Evolutionary conservation across 345 rosid genomes (phyloP).

Genomic region (Erysimum cheiranthoides): DNA sequence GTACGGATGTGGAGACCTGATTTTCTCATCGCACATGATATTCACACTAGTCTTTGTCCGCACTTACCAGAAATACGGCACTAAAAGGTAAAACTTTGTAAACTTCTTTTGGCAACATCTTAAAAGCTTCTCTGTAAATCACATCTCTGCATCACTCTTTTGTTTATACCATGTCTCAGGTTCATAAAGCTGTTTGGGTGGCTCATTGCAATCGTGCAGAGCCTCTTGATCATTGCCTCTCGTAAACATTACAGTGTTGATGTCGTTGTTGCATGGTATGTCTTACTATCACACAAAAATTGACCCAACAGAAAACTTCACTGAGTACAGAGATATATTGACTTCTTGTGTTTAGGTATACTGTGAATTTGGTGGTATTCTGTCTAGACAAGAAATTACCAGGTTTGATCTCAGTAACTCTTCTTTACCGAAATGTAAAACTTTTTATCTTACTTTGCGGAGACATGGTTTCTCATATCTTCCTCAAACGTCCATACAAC

Average conservation of each 20-base stretch:
- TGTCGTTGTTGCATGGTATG: conserved; percentile 95
- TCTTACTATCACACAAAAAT: not conserved
- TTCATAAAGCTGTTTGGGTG: conserved; percentile 86
- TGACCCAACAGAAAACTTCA: not conserved
- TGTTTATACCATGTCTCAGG: conserved; percentile 54
- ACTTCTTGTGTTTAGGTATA: conserved; percentile 63
- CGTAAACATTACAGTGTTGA: conserved; percentile 99
- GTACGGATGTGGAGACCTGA: conserved; percentile 98
- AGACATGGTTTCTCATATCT: conserved; percentile 18
- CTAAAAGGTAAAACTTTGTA: conserved; percentile 64
- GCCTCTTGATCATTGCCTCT: conserved; percentile 91
- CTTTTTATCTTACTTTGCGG: not conserved
- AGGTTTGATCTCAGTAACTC: conserved; percentile 56
- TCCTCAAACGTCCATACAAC: conserved; percentile 37
- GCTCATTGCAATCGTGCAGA: conserved; percentile 81
- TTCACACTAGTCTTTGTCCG: conserved; percentile 91
- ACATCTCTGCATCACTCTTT: conserved; percentile 14
- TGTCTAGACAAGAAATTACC: conserved; percentile 97
- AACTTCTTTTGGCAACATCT: not conserved
- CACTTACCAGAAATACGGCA: conserved; percentile 94
- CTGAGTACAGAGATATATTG: conserved; percentile 3
- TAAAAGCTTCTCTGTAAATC: conserved; percentile 9
- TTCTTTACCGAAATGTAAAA: conserved; percentile 5
- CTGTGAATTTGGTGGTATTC: conserved; percentile 91
- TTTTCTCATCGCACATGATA: conserved; percentile 98